Evolutionary conservation across 202 grass and related monocot genomes (phyloP).

Genomic region (Digitaria exilis): DNA sequence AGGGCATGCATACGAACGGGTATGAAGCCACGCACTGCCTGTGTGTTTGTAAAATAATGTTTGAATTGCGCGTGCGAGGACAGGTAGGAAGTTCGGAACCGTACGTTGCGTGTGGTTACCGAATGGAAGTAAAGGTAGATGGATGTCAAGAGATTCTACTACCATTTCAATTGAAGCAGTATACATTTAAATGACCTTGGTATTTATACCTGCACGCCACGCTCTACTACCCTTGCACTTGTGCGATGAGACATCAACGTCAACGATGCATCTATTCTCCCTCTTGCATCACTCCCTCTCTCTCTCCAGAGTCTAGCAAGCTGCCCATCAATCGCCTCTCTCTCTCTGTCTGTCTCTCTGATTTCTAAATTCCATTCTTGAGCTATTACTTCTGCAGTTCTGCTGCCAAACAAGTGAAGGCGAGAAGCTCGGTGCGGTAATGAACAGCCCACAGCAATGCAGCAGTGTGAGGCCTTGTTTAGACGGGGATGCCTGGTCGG

Average conservation of each 20-base stretch:
- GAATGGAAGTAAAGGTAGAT: constrained; percentile 12
- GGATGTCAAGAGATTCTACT: neutral
- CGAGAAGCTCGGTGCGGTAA: constrained; percentile 17
- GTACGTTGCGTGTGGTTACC: constrained; percentile 39
- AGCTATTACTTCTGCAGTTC: constrained; percentile 42
- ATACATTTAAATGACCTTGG: constrained; percentile 13
- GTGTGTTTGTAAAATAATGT: neutral
- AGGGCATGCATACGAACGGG: neutral
- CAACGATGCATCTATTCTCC: constrained; percentile 7
- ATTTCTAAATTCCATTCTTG: no score
- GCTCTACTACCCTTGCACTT: neutral
- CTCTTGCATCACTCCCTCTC: no score
- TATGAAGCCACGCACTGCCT: no score
- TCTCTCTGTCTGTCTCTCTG: no score
- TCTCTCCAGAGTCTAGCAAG: neutral
- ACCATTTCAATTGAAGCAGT: neutral
- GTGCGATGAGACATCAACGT: constrained; percentile 42
- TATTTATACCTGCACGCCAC: constrained; percentile 27
- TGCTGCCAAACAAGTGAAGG: constrained; percentile 17
- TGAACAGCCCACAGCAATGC: neutral
- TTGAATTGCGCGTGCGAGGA: neutral
- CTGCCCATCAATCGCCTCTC: neutral
- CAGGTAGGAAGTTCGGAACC: neutral
- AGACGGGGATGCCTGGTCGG: no score
- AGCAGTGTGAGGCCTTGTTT: no score